These are phyloP conservation scores for Dispira simplex DNA, from an alignment of 192 early-diverging fungal genomes.

Conservation along the genomic window DNA sequence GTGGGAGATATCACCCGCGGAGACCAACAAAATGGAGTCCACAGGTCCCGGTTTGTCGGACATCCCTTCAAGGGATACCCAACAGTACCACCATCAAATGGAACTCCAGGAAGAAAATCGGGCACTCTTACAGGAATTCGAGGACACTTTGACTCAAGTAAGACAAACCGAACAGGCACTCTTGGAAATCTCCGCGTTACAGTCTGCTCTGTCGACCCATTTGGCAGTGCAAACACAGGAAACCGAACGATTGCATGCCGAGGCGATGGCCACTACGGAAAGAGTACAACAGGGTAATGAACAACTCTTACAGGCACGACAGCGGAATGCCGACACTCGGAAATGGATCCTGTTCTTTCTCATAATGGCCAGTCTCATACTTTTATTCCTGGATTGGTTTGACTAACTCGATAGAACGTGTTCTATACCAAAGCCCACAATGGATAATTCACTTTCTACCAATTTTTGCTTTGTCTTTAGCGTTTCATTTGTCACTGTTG, in stretches of 20 bases:
- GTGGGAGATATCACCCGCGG: not conserved
- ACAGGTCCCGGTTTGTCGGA: conserved; percentile 16
- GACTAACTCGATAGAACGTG: conserved; percentile 19
- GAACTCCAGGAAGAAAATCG: conserved; percentile 54
- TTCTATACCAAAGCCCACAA: not conserved
- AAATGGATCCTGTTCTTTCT: conserved; percentile 62
- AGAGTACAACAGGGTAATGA: conserved; percentile 50
- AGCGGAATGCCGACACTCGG: conserved; percentile 44
- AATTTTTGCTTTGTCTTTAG: not conserved
- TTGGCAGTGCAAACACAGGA: conserved; percentile 51
- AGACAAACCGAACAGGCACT: conserved; percentile 21
- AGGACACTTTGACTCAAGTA: conserved; percentile 49
- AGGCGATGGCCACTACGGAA: conserved; percentile 47
- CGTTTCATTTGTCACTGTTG: too few relatives aligned
- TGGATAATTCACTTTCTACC: not conserved
- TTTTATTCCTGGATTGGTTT: conserved; percentile 70
- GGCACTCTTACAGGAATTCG: conserved; percentile 49
- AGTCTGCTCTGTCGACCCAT: conserved; percentile 52
- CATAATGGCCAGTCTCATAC: conserved; percentile 49
- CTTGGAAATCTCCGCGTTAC: conserved; percentile 54
- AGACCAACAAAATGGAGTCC: not conserved
- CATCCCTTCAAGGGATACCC: conserved; percentile 20
- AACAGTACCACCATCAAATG: conserved; percentile 20
- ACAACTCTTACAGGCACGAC: conserved; percentile 40
- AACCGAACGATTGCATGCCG: conserved; percentile 54